Base-by-base conservation (phyloP, 768 basidiomycete species). In the Xanthoconium stramineum region DNA sequence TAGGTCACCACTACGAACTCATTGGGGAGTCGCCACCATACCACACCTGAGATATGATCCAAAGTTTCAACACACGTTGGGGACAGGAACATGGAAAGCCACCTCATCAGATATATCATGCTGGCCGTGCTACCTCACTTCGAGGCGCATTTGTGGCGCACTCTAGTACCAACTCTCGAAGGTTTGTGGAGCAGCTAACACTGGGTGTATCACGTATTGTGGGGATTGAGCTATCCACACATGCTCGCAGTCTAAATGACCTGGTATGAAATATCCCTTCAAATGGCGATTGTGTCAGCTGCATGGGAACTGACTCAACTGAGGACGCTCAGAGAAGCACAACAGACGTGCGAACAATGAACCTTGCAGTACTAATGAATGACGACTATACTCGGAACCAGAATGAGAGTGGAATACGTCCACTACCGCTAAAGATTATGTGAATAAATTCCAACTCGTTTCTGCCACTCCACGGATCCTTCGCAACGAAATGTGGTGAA, bases 1-100 rank as follows among this genome's bases (percentile, higher is more conserved):
- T 57, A 3, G 60, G 55, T 0, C 30, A 57, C 48, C 38, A 53
- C 48, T 57, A 61, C 45, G 60, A 62, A 28, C 51, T 57, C 47
- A 14, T 9, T 11, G 39, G 44, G 2, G 38, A 46, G 8, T 15
- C 47, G 1, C 51, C 11, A 2, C 32, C 20, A 17, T 47, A 50
- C 44, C 36, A 35, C 5, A 17, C 47, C 14, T 33, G 11, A 9
- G 53, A 39, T 39, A 58, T 48, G 6, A 24, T 62, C 44, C 9
- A 57, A 24, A 7, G 2, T 24, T 39, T 47, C 5, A 46, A 50
- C 44, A 3, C n/a, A 4, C 44, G 39, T 5, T 36, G 48, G 5
- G 51, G 55, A 0, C 33, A 38, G 9, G 54, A 61, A 20, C 43
- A 50, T 37, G 60, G 60, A 13, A 13, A 62, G 30, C 30, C 55